These are phyloP conservation scores for Aquanectria penicillioides DNA, from an alignment of 2,329 filamentous ascomycete genomes.

Conservation along the genomic window DNA sequence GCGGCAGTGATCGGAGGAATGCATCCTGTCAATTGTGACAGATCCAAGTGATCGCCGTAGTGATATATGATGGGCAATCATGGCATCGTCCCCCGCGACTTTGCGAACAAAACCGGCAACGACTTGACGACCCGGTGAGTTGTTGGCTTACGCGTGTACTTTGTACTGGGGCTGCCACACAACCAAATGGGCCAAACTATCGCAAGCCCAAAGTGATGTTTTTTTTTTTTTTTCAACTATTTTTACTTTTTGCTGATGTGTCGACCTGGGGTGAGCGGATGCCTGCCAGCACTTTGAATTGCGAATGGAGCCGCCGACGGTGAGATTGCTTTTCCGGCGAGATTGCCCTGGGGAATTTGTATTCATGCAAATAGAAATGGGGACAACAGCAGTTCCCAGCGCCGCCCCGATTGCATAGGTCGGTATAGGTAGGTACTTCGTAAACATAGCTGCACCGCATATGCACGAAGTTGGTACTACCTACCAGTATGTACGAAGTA, in stretches of 20 bases:
- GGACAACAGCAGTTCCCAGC: too few relatives aligned
- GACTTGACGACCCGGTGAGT: constrained; percentile 2
- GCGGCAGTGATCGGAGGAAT: constrained; percentile 7
- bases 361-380: too few relatives aligned
- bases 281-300: constrained; percentile 10
- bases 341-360: constrained; percentile 7
- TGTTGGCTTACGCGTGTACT: not conserved
- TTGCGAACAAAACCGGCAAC: not conserved
- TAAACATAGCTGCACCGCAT: not conserved
- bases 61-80: constrained; percentile 5
- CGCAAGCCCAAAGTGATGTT: not conserved
- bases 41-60: constrained; percentile 19
- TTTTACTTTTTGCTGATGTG: constrained; percentile 16
- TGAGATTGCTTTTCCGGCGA: constrained; percentile 15
- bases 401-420: too few relatives aligned
- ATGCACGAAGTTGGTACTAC: too few relatives aligned
- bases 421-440: too few relatives aligned
- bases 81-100: constrained; percentile 7
- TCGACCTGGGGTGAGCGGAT: constrained; percentile 18
- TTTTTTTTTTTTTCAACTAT: constrained; percentile 2
- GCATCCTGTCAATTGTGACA: constrained; percentile 32
- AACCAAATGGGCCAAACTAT: not conserved
- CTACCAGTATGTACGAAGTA: constrained; percentile 7
- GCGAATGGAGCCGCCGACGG: not conserved
- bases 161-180: not conserved